Conservation (phyloP, 2,329 filamentous ascomycete species). For the Amphichorda felina region DNA sequence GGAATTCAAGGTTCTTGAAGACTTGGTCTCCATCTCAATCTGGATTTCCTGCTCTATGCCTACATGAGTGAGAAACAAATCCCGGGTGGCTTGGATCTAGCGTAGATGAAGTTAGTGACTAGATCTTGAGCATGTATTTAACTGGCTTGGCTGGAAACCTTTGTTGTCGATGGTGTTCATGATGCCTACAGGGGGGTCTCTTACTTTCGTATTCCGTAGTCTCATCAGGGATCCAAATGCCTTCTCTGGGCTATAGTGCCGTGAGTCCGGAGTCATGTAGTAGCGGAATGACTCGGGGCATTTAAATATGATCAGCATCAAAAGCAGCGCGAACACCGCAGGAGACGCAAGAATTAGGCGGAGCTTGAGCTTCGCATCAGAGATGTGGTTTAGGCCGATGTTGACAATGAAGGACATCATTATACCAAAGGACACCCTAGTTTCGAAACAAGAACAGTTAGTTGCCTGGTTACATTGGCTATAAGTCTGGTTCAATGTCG, state of each 20-base stretch:
- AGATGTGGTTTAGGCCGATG: background rate
- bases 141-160: no score
- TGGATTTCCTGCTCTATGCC: no score
- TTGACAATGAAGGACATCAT: slow-evolving; percentile 12
- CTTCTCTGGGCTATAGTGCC: slow-evolving; percentile 18
- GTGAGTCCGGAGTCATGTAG: slow-evolving; percentile 20
- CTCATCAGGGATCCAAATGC: slow-evolving; percentile 19
- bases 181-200: slow-evolving; percentile 3
- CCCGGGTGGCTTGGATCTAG: no score
- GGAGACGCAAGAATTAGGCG: slow-evolving; percentile 23
- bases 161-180: no score
- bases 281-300: slow-evolving; percentile 27
- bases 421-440: slow-evolving; percentile 13
- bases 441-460: no score
- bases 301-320: slow-evolving; percentile 20
- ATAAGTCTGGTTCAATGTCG: no score
- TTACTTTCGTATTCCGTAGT: slow-evolving; percentile 16
- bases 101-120: no score
- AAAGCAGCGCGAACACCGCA: slow-evolving; percentile 18
- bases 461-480: no score
- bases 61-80: no score
- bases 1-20: no score
- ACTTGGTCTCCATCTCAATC: no score
- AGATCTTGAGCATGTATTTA: no score
- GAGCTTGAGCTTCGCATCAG: slow-evolving; percentile 4